Conservation (phyloP, 768 basidiomycete genomes). For the Rhodocollybia butyracea region DNA sequence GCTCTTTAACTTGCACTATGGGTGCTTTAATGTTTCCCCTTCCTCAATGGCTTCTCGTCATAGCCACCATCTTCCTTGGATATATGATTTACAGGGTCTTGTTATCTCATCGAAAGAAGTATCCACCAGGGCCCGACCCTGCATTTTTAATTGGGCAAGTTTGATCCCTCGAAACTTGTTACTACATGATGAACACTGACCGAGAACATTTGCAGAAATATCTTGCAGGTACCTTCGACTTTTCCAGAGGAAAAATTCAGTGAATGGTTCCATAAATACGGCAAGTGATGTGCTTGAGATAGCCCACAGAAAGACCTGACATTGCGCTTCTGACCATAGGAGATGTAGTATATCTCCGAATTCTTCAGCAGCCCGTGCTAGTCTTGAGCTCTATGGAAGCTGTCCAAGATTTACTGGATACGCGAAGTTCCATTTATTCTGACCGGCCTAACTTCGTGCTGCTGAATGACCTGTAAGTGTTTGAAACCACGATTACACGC, state of each 20-base stretch:
- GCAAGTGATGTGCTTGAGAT: neutral
- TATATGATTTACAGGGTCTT: neutral
- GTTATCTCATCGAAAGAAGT: neutral
- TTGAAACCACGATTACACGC: neutral
- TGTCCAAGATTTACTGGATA: constrained; percentile 48
- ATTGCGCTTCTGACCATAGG: constrained; percentile 24
- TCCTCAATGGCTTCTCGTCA: neutral
- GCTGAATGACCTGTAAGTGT: constrained; percentile 42
- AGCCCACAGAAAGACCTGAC: neutral
- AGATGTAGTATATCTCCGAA: constrained; percentile 36
- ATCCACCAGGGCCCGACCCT: constrained; percentile 6
- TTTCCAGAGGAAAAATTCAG: neutral
- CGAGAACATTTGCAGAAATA: neutral
- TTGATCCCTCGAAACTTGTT: neutral
- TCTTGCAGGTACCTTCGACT: neutral
- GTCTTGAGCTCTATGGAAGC: constrained; percentile 46
- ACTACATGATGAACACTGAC: neutral
- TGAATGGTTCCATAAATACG: constrained; percentile 3
- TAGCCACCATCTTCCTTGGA: neutral
- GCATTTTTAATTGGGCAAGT: neutral
- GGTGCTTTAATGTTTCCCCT: neutral
- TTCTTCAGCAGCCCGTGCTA: constrained; percentile 45
- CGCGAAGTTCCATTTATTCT: constrained; percentile 52
- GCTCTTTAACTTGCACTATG: no score
- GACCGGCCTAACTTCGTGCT: constrained; percentile 47